These are phyloP conservation scores for Hymenoscyphus infarciens DNA, from an alignment of 2,329 filamentous ascomycete genomes.

Conservation along the genomic window DNA sequence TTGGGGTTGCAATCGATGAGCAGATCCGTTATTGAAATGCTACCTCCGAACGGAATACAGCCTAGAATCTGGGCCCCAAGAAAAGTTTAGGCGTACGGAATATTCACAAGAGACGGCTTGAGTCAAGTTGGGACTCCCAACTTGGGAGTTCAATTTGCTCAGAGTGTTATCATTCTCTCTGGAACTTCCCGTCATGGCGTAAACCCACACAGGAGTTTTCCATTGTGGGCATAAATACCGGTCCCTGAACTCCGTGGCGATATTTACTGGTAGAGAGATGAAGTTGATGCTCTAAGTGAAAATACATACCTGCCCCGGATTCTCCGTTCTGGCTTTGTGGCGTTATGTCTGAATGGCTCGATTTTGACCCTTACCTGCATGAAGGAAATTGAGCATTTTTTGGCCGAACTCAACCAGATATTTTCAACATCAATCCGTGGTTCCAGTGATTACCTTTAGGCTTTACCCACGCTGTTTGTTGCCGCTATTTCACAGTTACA, in stretches of 20 bases:
- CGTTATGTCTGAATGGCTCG: background rate
- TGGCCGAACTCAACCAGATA: background rate
- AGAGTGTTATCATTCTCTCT: no score
- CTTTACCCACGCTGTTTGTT: background rate
- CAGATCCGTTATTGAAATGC: background rate
- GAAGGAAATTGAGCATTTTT: background rate
- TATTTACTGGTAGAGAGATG: background rate
- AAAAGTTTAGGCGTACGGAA: background rate
- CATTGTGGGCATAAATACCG: background rate
- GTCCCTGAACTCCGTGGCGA: background rate
- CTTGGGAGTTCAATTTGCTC: background rate
- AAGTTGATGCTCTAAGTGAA: background rate
- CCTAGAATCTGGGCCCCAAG: background rate
- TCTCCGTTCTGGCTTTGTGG: background rate
- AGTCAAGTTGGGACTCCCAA: background rate
- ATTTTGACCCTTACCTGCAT: slow-evolving; percentile 8
- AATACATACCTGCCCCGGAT: slow-evolving; percentile 3
- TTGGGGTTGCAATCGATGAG: background rate
- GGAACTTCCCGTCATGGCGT: no score
- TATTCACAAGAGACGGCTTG: background rate
- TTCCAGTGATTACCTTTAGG: background rate
- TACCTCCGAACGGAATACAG: background rate
- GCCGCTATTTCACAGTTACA: no score
- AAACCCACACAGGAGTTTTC: no score
- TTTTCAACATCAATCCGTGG: background rate